Conservation (phyloP, 306 rosid species). For the Lathyrus oleraceus region DNA sequence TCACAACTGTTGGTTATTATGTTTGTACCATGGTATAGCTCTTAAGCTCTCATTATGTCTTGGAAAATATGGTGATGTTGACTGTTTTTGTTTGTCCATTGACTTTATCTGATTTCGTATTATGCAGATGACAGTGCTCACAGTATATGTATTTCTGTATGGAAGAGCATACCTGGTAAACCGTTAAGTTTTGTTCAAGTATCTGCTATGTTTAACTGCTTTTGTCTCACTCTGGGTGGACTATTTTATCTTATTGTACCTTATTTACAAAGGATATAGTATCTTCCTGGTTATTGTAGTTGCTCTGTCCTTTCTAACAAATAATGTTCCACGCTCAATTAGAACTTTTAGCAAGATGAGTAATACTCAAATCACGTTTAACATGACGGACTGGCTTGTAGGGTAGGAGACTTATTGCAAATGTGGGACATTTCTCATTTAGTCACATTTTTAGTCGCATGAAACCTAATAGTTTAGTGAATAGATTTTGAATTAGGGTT, state of each 20-base stretch:
- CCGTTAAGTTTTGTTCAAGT: constrained; percentile 17
- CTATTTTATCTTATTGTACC: background rate
- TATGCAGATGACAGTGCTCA: constrained; percentile 94
- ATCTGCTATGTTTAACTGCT: constrained; percentile 7
- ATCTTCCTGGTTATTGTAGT: constrained; percentile 1
- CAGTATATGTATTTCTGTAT: constrained; percentile 83
- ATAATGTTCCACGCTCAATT: background rate
- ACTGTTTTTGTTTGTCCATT: constrained; percentile 18
- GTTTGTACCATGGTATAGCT: constrained; percentile 88
- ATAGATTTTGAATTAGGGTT: background rate
- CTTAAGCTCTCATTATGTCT: background rate
- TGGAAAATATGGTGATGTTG: constrained; percentile 14
- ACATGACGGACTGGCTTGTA: background rate
- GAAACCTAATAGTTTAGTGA: constrained; percentile 1
- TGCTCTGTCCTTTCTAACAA: background rate
- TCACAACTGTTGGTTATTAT: constrained; percentile 93
- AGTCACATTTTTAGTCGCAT: background rate
- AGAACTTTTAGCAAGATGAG: constrained; percentile 7
- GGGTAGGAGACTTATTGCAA: background rate
- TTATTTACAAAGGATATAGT: constrained; percentile 1
- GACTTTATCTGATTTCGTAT: constrained; percentile 29
- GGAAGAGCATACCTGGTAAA: constrained; percentile 94
- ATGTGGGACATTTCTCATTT: background rate
- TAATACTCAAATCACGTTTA: background rate
- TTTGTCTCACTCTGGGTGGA: constrained; percentile 6